Percentiles rank a stretch among this genome's conserved stretches.
Evolutionary conservation across 1,139 yeast species (phyloP).

Genomic region (Yamadazyma membranifaciens): DNA sequence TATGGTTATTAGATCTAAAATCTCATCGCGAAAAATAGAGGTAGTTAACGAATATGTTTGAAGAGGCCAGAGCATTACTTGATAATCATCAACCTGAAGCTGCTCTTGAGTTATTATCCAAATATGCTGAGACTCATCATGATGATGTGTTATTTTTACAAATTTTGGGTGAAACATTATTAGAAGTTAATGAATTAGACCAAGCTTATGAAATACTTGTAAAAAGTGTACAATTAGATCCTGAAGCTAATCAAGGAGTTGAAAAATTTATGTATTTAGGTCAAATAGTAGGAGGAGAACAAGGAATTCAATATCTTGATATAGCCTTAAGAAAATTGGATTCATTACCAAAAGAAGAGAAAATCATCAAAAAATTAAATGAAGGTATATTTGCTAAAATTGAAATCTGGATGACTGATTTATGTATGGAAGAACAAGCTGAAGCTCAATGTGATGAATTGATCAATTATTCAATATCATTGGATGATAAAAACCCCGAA

Average conservation of each 20-base stretch:
- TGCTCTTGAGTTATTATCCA: conserved; percentile 36
- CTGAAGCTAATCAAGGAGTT: conserved; percentile 58
- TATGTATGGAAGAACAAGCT: conserved; percentile 92
- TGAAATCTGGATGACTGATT: conserved; percentile 99
- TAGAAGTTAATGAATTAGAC: conserved; percentile 79
- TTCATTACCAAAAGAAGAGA: conserved; percentile 23
- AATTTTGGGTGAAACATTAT: conserved; percentile 67
- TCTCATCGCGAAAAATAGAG: conserved; percentile 10
- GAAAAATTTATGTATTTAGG: conserved; percentile 91
- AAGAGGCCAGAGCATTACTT: conserved; percentile 5
- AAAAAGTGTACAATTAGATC: conserved; percentile 69
- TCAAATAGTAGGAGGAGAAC: conserved; percentile 81
- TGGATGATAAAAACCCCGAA: conserved; percentile 69
- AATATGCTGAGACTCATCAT: conserved; percentile 26
- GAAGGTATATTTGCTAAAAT: conserved; percentile 82
- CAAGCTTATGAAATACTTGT: conserved; percentile 66
- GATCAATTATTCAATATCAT: conserved; percentile 60
- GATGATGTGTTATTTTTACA: conserved; percentile 34
- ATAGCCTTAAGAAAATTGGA: conserved; percentile 59
- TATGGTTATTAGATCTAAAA: not conserved
- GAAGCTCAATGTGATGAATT: conserved; percentile 76
- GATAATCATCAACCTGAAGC: conserved; percentile 31
- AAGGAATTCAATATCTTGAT: conserved; percentile 67
- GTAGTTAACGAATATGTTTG: not conserved
- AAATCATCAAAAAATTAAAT: conserved; percentile 50